Evolutionary conservation across 495 filamentous ascomycete genomes (phyloP), one percentile per base, ranked within the genome.

Genomic region (Neurospora terricola): DNA sequence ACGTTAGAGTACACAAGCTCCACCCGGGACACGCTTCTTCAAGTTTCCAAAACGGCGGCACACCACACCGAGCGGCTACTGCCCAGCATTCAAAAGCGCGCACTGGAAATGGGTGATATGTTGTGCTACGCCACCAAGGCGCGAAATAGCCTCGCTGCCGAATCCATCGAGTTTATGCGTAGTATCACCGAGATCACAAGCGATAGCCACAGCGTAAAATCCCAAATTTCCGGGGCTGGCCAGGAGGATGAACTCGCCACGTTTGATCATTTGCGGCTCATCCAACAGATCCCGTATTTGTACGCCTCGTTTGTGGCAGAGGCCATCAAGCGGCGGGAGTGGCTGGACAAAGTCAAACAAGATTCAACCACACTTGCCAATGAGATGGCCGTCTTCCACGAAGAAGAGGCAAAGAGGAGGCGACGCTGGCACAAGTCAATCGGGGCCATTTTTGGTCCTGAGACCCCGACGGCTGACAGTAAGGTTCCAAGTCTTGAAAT

Each of bases 221-320:
- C 85, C 1, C 90, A 90, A 75, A 85, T 97, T n/a, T 86, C 87
- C 66, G 85, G 86, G 10, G 83, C 98, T 38, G 91, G 93, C 70
- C 84, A 94, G 18, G 87, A 88, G 39, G 90, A 92, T 40, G 90
- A 88, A 30, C 81, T 88, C 54, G 87, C 92, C 27, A 88, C 90
- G 0, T 95, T 97, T 80, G 90, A 96, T 59, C 84, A 92, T 37
- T 83, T 98, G 10, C 87, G 89, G 38, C 82, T 91, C 30, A 89
- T 97, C 12, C 90, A 92, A 38, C 88, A 93, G 69, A 86, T 98
- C 72, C 96, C 96, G 10, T 88, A 91, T 72, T 87, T 94, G 36
- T 99, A 99, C 79, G 95, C 96, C 2, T 93, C 93, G 0, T 90
- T 97, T 36, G 82, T 97, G 16, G 87, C 94, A 18, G 96, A 99